Conservation (phyloP, 345 rosid species). For the Rhizophora apiculata region DNA sequence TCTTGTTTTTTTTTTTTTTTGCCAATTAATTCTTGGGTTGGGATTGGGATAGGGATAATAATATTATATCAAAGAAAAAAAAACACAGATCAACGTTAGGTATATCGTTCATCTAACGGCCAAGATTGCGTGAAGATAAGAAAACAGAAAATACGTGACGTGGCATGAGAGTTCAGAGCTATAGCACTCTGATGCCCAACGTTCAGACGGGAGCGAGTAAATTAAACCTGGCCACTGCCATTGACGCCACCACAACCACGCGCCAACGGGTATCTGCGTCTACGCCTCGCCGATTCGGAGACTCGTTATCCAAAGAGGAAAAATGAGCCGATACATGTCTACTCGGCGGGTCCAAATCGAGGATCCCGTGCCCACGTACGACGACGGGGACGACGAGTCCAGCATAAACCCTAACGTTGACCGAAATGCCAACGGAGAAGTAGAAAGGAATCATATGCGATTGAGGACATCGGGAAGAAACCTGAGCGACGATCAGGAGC, state of each 20-base stretch:
- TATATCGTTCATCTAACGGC: too few species aligned
- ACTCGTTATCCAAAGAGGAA: neutral
- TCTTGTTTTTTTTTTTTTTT: too few species aligned
- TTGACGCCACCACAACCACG: neutral
- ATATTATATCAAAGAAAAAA: too few species aligned
- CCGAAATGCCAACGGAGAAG: constrained; percentile 24
- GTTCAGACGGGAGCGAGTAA: neutral
- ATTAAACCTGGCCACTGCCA: neutral
- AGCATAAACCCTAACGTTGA: constrained; percentile 20
- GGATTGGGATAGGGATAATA: too few species aligned
- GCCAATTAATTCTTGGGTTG: too few species aligned
- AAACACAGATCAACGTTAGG: too few species aligned
- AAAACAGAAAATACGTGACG: neutral
- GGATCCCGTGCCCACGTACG: neutral
- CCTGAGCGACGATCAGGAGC: constrained; percentile 68
- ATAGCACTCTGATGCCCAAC: constrained; percentile 12
- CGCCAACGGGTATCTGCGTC: too few species aligned
- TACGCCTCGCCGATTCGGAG: neutral
- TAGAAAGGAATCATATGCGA: constrained; percentile 30
- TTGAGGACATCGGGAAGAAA: constrained; percentile 38
- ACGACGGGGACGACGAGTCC: constrained; percentile 24
- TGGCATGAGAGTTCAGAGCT: neutral
- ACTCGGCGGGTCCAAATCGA: constrained; percentile 40
- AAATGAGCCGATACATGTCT: constrained; percentile 39
- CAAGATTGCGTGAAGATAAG: neutral